Percentiles rank a stretch among this genome's conserved stretches.
phyloP scores from a whole-genome alignment of 2,329 filamentous ascomycete genomes.

The Colletotrichum caudatum region DNA sequence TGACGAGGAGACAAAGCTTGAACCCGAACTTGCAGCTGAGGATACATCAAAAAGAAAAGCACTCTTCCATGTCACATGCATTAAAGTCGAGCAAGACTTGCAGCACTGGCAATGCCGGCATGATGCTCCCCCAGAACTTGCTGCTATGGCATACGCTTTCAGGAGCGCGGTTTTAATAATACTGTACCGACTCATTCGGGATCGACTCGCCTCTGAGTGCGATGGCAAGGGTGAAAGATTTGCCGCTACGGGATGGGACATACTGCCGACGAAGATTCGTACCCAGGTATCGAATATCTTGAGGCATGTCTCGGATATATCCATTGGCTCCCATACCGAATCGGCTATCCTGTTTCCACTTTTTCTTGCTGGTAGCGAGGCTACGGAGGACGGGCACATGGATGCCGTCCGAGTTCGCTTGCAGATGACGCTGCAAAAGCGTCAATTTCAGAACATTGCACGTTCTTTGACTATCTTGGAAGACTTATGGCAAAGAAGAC shows the following conservation, averaged over 20 bases:
- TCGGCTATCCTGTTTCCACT: constrained; percentile 39
- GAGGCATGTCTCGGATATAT: constrained; percentile 20
- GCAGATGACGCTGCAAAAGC: constrained; percentile 32
- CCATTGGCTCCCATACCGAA: constrained; percentile 33
- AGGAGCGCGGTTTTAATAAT: constrained; percentile 29
- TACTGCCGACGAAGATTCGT: constrained; percentile 30
- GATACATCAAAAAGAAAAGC: background rate
- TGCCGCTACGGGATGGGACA: constrained; percentile 1
- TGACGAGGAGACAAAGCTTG: constrained; percentile 25
- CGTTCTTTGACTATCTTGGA: constrained; percentile 19
- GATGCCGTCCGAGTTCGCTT: constrained; percentile 27
- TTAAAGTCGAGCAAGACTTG: constrained; percentile 27
- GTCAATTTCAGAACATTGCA: constrained; percentile 30
- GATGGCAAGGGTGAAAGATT: background rate
- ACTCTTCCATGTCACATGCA: constrained; percentile 7
- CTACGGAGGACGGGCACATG: constrained; percentile 26
- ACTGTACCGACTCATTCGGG: constrained; percentile 26
- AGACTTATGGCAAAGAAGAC: constrained; percentile 30
- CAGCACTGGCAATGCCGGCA: constrained; percentile 29
- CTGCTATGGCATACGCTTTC: constrained; percentile 28
- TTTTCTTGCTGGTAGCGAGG: constrained; percentile 39
- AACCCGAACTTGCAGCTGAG: background rate
- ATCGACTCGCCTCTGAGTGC: constrained; percentile 1
- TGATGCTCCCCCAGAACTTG: constrained; percentile 20
- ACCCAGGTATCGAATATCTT: constrained; percentile 31